These are phyloP conservation scores for Xylariaceae sp. DNA, from an alignment of 2,329 filamentous ascomycete species.

Conservation along the genomic window DNA sequence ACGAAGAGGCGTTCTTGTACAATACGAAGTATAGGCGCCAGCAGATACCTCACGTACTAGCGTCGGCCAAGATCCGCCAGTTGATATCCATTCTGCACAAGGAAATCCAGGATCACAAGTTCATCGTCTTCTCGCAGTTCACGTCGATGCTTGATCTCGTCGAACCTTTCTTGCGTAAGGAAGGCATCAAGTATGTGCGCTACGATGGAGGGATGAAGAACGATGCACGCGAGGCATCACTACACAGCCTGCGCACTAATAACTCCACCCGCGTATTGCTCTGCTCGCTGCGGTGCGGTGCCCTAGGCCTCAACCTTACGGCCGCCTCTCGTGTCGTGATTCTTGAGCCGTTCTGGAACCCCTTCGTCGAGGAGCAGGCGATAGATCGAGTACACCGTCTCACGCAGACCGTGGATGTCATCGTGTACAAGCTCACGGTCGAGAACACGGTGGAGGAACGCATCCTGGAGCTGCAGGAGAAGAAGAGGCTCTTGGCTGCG, in stretches of 20 bases:
- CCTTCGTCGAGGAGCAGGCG: slow-evolving; percentile 97
- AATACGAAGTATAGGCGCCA: slow-evolving; percentile 30
- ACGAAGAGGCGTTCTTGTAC: slow-evolving; percentile 27
- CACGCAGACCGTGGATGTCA: slow-evolving; percentile 89
- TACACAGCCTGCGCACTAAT: slow-evolving; percentile 71
- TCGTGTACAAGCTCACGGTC: slow-evolving; percentile 92
- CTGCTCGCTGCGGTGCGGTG: slow-evolving; percentile 91
- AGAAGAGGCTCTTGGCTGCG: slow-evolving; percentile 87
- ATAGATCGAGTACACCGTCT: slow-evolving; percentile 98
- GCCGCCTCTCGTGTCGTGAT: slow-evolving; percentile 91
- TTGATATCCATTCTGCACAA: slow-evolving; percentile 73
- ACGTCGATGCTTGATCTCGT: slow-evolving; percentile 97
- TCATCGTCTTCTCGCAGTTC: slow-evolving; percentile 98
- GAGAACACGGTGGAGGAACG: slow-evolving; percentile 83
- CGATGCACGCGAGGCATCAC: slow-evolving; percentile 81
- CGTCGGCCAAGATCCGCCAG: slow-evolving; percentile 88
- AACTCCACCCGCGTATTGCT: slow-evolving; percentile 73
- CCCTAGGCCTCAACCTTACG: slow-evolving; percentile 87
- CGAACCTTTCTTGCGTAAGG: slow-evolving; percentile 77
- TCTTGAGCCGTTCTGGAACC: slow-evolving; percentile 98
- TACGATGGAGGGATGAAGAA: slow-evolving; percentile 97
- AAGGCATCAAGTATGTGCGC: slow-evolving; percentile 72
- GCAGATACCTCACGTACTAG: slow-evolving; percentile 48
- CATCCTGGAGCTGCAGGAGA: slow-evolving; percentile 89
- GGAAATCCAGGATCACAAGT: slow-evolving; percentile 81